Conservation (phyloP, 2,329 filamentous ascomycete genomes). For the Zymoseptoria ardabiliae region DNA sequence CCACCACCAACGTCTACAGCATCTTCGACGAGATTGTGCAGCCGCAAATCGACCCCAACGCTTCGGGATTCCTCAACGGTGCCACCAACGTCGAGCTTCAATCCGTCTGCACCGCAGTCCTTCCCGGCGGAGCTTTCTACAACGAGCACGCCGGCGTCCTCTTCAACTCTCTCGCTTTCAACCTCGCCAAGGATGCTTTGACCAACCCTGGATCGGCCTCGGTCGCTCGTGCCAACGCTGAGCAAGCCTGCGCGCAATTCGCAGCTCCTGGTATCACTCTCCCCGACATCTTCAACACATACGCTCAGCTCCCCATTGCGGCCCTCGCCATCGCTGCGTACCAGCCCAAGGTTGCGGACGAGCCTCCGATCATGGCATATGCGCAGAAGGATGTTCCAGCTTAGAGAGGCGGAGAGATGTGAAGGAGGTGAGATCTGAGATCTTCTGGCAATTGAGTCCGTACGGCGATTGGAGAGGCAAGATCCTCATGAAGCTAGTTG, state of each 20-base stretch:
- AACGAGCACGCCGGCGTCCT: constrained; percentile 45
- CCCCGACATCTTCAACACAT: constrained; percentile 38
- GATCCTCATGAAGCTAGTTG: not conserved
- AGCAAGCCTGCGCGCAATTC: constrained; percentile 31
- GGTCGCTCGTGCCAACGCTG: constrained; percentile 32
- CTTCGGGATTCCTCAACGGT: constrained; percentile 41
- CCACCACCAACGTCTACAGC: constrained; percentile 48
- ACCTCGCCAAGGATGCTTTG: constrained; percentile 42
- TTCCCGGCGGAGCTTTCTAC: constrained; percentile 34
- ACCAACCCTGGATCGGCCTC: constrained; percentile 39
- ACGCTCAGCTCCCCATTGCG: constrained; percentile 34
- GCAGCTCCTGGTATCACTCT: constrained; percentile 33
- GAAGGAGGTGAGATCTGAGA: not conserved
- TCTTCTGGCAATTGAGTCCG: not conserved
- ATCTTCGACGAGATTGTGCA: constrained; percentile 46
- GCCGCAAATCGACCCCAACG: constrained; percentile 40
- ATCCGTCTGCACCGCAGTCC: constrained; percentile 31
- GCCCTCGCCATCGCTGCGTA: constrained; percentile 30
- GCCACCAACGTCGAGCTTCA: constrained; percentile 40
- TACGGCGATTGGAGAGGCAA: not conserved
- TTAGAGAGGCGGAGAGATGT: not conserved
- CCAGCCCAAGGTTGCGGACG: constrained; percentile 28
- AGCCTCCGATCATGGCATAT: constrained; percentile 37
- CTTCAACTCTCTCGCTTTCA: constrained; percentile 40
- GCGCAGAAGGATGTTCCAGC: constrained; percentile 24